Percentiles rank a stretch among this genome's conserved stretches.
These are phyloP conservation scores for Trichoderma koningiopsis DNA, from an alignment of 2,329 filamentous ascomycete genomes.

Conservation along the genomic window DNA sequence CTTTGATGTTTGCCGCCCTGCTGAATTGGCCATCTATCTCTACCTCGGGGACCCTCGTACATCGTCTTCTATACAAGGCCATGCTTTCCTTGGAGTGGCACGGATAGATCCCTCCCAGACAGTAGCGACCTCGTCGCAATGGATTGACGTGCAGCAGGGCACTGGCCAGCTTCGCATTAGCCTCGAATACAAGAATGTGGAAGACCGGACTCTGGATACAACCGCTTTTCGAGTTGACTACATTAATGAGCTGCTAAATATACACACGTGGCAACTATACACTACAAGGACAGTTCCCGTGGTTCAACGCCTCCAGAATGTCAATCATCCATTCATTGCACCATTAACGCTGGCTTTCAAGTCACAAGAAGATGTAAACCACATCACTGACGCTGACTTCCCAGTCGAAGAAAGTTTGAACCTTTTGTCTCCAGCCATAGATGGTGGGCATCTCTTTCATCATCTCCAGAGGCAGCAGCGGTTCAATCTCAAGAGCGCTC, in stretches of 20 bases:
- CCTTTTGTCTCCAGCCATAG: conserved; percentile 84
- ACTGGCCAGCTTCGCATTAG: not conserved
- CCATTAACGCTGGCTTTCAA: conserved; percentile 57
- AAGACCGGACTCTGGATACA: not conserved
- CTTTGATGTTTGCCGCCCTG: not conserved
- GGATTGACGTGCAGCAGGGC: not conserved
- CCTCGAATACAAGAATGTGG: not conserved
- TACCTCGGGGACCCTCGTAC: not conserved
- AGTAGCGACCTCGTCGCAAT: not conserved
- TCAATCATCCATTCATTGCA: conserved; percentile 93
- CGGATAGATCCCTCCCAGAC: not conserved
- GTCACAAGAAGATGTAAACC: conserved; percentile 52
- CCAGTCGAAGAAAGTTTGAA: not conserved
- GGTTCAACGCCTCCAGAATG: not conserved
- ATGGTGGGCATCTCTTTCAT: conserved; percentile 86
- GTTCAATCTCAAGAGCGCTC: conserved; percentile 84
- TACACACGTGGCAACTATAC: conserved; percentile 4
- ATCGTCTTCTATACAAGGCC: not conserved
- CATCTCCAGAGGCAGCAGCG: conserved; percentile 86
- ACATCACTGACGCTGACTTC: conserved; percentile 61
- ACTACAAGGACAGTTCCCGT: not conserved
- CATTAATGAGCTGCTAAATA: not conserved
- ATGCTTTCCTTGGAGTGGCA: not conserved
- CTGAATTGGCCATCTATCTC: not conserved
- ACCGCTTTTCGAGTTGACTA: not conserved